Percentiles rank a stretch among this genome's conserved stretches.
Conservation (phyloP, 2,329 filamentous ascomycete genomes). For the Graphilbum fragrans region DNA sequence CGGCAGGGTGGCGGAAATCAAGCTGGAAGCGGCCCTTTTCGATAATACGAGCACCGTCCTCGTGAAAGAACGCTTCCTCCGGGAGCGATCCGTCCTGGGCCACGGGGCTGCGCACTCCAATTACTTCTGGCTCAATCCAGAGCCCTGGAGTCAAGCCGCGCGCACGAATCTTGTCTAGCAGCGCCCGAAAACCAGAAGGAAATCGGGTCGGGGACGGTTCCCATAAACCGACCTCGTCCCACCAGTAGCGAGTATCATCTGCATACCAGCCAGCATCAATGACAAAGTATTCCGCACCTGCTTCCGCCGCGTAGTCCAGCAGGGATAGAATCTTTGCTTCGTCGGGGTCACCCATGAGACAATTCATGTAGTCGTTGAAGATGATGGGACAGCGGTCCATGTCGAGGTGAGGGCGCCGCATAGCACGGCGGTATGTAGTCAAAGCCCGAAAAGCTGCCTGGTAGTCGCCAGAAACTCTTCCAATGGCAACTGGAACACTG, state of each 20-base stretch:
- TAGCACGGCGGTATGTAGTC: constrained; percentile 17
- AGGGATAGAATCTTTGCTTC: constrained; percentile 19
- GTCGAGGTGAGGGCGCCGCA: constrained; percentile 17
- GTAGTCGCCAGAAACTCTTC: constrained; percentile 11
- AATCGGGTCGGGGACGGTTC: constrained; percentile 19
- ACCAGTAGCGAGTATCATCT: constrained; percentile 20
- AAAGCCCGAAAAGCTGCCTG: constrained; percentile 16
- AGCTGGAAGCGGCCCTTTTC: constrained; percentile 21
- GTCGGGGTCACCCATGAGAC: constrained; percentile 23
- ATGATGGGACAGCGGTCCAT: constrained; percentile 18
- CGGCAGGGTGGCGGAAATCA: constrained; percentile 18
- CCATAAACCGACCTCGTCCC: constrained; percentile 23
- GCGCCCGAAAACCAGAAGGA: constrained; percentile 16
- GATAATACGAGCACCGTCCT: constrained; percentile 16
- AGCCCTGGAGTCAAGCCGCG: constrained; percentile 18
- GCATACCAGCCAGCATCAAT: constrained; percentile 25
- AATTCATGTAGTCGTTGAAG: constrained; percentile 28
- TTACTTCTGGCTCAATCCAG: constrained; percentile 23
- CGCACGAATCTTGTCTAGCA: constrained; percentile 14
- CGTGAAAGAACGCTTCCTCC: constrained; percentile 19
- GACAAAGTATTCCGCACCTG: constrained; percentile 23
- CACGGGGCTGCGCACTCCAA: constrained; percentile 18
- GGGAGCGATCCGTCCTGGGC: constrained; percentile 12
- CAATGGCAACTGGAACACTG: constrained; percentile 14
- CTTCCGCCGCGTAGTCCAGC: constrained; percentile 16